Evolutionary conservation across 2,329 filamentous ascomycete genomes (phyloP).

Genomic region (Tolypocladium endophyticum): DNA sequence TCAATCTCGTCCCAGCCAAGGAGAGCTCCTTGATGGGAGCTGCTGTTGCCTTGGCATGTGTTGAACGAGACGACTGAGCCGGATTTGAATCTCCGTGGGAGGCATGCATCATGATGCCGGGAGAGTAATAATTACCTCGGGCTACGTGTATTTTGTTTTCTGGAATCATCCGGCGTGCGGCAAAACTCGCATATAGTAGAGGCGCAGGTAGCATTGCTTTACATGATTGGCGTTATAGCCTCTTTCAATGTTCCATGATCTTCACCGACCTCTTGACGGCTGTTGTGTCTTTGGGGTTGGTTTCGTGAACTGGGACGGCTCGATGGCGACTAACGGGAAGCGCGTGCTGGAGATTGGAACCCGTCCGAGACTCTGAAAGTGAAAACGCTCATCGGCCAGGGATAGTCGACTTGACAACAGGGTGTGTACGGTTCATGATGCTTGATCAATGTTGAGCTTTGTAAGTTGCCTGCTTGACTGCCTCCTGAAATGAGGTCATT

Average conservation of each 20-base stretch:
- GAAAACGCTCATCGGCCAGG: neutral
- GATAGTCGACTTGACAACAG: neutral
- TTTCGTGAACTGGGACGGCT: neutral
- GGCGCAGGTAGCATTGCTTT: constrained; percentile 9
- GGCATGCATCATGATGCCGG: neutral
- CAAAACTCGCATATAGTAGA: constrained; percentile 8
- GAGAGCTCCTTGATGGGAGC: constrained; percentile 70
- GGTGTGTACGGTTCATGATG: neutral
- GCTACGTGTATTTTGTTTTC: neutral
- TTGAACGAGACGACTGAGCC: constrained; percentile 10
- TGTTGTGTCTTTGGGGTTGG: neutral
- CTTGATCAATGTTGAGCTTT: neutral
- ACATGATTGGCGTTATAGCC: neutral
- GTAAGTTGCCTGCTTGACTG: neutral
- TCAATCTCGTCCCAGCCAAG: constrained; percentile 57
- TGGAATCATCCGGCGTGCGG: constrained; percentile 4
- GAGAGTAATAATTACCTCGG: neutral
- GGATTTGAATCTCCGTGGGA: neutral
- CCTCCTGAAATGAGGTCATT: neutral
- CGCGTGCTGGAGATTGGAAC: neutral
- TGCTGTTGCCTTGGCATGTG: constrained; percentile 54
- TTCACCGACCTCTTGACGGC: neutral
- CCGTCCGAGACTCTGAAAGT: neutral
- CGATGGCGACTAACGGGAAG: no score
- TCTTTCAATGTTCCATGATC: constrained; percentile 2